Evolutionary conservation across 163 green algal genomes (phyloP).

Genomic region (Scenedesmus sp.): DNA sequence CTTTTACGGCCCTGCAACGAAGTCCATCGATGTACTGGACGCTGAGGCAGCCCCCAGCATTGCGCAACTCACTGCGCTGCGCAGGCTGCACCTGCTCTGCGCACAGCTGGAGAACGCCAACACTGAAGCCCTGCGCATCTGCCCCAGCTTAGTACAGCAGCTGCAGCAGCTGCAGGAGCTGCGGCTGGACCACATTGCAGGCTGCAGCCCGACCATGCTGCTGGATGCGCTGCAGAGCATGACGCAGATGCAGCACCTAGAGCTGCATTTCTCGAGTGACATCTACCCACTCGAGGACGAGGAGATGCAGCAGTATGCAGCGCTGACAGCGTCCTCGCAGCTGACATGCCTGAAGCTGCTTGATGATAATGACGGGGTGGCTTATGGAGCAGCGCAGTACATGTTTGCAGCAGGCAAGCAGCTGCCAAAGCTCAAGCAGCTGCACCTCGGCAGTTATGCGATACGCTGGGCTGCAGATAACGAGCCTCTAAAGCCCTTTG

Average conservation of each 20-base stretch:
- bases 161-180: too few species aligned
- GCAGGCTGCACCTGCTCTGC: too few species aligned
- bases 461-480: too few species aligned
- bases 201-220: background rate
- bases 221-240: background rate
- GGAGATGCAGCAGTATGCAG: background rate
- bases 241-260: background rate
- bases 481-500: too few species aligned
- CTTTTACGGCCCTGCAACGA: too few species aligned
- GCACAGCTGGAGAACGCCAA: background rate
- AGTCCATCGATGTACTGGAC: too few species aligned
- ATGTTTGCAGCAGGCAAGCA: background rate
- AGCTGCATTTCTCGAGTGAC: too few species aligned
- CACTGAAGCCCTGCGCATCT: background rate
- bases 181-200: too few species aligned
- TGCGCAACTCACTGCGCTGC: background rate
- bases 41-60: background rate
- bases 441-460: too few species aligned
- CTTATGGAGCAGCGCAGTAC: background rate
- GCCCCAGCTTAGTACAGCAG: background rate
- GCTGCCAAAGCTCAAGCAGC: background rate
- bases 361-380: too few species aligned
- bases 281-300: background rate
- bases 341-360: too few species aligned
- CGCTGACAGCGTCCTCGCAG: background rate